A percentile compares a stretch with the other conserved stretches of the same genome.
Conservation (phyloP, 2,329 filamentous ascomycete genomes). For the Rhytidhysteron rufulum region DNA sequence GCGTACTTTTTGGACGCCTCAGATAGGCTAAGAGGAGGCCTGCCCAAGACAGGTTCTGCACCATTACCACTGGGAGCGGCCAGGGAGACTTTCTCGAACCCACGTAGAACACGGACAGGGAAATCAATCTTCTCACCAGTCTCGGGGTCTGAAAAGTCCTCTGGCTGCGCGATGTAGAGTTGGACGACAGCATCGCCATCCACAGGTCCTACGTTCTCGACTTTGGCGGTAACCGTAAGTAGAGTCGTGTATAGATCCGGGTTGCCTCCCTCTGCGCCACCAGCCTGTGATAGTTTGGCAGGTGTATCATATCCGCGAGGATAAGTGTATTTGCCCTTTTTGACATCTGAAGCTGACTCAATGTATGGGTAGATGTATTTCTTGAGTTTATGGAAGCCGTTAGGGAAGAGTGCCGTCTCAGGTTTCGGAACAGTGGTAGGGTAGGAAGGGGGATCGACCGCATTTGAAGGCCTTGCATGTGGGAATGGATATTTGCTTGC, state of each 20-base stretch:
- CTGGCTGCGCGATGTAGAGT: slow-evolving; percentile 51
- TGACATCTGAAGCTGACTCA: slow-evolving; percentile 46
- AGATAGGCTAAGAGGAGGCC: not conserved
- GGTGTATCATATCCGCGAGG: slow-evolving; percentile 54
- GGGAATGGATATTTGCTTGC: slow-evolving; percentile 43
- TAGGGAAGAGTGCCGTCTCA: slow-evolving; percentile 58
- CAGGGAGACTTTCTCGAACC: slow-evolving; percentile 42
- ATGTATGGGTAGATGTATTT: slow-evolving; percentile 76
- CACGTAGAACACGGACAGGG: slow-evolving; percentile 36
- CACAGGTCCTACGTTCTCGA: slow-evolving; percentile 61
- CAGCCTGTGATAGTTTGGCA: slow-evolving; percentile 54
- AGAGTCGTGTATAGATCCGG: slow-evolving; percentile 60
- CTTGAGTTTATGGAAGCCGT: slow-evolving; percentile 56
- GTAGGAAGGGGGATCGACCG: slow-evolving; percentile 42
- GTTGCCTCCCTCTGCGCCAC: slow-evolving; percentile 66
- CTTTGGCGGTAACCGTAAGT: slow-evolving; percentile 47
- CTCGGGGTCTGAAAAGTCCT: slow-evolving; percentile 37
- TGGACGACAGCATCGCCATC: slow-evolving; percentile 55
- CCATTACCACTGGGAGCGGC: slow-evolving; percentile 19
- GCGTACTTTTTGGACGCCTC: slow-evolving; percentile 7
- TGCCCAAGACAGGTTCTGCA: slow-evolving; percentile 6
- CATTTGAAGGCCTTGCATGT: slow-evolving; percentile 30
- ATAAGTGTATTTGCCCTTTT: slow-evolving; percentile 45
- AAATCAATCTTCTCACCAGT: slow-evolving; percentile 57
- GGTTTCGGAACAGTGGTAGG: slow-evolving; percentile 53